These are phyloP conservation scores for Clavulina sp. DNA, from an alignment of 768 basidiomycete species.

Conservation along the genomic window DNA sequence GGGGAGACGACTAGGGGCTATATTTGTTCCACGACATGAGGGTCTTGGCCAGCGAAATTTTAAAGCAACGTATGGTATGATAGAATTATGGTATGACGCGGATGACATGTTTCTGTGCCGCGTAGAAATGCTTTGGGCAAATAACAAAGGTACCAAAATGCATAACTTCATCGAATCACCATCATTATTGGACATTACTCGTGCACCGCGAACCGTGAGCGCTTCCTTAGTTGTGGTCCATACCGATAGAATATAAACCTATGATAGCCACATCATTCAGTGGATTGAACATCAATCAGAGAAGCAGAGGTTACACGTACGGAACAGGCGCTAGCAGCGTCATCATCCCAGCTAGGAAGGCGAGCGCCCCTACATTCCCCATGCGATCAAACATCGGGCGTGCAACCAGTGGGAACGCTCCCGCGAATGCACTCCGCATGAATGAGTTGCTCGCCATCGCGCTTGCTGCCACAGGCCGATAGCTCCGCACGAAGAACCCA, in stretches of 20 bases:
- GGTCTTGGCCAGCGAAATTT: too few relatives aligned
- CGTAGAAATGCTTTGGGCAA: too few relatives aligned
- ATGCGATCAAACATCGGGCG: conserved; percentile 33
- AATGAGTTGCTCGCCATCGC: conserved; percentile 53
- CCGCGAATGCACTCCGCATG: conserved; percentile 30
- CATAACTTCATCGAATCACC: too few relatives aligned
- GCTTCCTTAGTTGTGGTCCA: conserved; percentile 6
- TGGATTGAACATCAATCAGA: not conserved
- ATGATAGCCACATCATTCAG: not conserved
- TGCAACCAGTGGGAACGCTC: conserved; percentile 36
- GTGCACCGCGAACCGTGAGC: conserved; percentile 7
- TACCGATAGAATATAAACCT: conserved; percentile 25
- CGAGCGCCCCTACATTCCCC: conserved; percentile 55
- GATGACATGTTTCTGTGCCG: too few relatives aligned
- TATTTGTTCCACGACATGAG: too few relatives aligned
- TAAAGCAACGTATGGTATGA: too few relatives aligned
- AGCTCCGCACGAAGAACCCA: conserved; percentile 37
- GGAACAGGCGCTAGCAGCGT: conserved; percentile 39
- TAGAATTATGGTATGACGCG: too few relatives aligned
- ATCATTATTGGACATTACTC: too few relatives aligned
- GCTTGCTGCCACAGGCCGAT: conserved; percentile 35
- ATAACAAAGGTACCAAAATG: too few relatives aligned
- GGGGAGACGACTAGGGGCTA: too few relatives aligned
- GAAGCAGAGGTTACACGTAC: conserved; percentile 11
- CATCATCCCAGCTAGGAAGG: conserved; percentile 47